These are phyloP conservation scores for Pouteria glomerata DNA, from an alignment of 148 eudicot genomes.

Conservation along the genomic window DNA sequence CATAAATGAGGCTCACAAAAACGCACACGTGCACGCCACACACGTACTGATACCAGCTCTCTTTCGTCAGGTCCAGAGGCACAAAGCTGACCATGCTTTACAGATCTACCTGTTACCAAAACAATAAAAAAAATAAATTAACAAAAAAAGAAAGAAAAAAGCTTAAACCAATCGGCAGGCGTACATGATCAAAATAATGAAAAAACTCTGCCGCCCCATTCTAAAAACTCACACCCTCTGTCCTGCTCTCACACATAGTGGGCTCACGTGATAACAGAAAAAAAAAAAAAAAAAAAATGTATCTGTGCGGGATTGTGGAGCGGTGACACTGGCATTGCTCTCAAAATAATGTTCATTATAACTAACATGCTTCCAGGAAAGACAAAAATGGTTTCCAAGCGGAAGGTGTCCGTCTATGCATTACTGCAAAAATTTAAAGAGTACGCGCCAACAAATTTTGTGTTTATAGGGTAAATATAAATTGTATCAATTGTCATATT, in stretches of 20 bases:
- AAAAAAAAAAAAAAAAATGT: too few species aligned
- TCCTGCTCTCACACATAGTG: too few species aligned
- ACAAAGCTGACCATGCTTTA: conserved; percentile 88
- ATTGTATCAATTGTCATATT: not conserved
- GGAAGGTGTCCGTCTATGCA: too few species aligned
- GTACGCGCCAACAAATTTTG: not conserved
- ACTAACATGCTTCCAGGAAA: not conserved
- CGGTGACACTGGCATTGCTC: too few species aligned
- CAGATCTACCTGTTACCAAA: conserved; percentile 54
- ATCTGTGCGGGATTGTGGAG: too few species aligned
- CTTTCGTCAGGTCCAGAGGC: conserved; percentile 85
- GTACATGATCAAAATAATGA: not conserved
- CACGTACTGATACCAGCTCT: conserved; percentile 33
- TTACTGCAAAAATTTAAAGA: not conserved
- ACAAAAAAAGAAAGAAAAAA: too few species aligned
- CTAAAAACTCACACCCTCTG: too few species aligned
- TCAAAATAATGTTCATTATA: not conserved
- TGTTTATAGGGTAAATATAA: not conserved
- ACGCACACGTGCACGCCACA: not conserved
- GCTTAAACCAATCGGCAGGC: not conserved
- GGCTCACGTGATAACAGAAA: too few species aligned
- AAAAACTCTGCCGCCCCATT: too few species aligned
- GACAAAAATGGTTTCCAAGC: not conserved
- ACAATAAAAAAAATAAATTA: too few species aligned
- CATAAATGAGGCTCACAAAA: not conserved